Conservation (phyloP, 192 early-diverging fungal genomes). For the Lunasporangiospora selenospora region DNA sequence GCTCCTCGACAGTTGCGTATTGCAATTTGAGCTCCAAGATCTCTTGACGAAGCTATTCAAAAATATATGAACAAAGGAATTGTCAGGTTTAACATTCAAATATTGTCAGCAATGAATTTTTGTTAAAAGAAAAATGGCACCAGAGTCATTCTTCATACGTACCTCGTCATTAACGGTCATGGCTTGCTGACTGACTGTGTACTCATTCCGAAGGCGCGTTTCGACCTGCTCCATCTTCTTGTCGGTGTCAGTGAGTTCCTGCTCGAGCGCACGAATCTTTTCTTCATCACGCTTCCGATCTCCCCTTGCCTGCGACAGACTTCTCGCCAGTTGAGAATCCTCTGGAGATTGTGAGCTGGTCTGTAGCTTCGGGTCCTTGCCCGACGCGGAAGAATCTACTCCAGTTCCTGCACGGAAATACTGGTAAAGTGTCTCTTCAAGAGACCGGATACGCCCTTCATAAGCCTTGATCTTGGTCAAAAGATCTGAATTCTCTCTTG, state of each 20-base stretch:
- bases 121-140: background rate
- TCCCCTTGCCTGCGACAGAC: constrained; percentile 21
- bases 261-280: constrained; percentile 12
- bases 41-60: constrained; percentile 33
- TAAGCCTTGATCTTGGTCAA: constrained; percentile 41
- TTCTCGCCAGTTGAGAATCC: constrained; percentile 17
- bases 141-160: background rate
- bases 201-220: constrained; percentile 12
- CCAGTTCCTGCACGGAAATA: constrained; percentile 36
- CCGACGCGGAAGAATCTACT: constrained; percentile 16
- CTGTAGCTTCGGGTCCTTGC: constrained; percentile 31
- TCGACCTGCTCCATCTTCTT: constrained; percentile 22
- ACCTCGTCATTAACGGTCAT: constrained; percentile 22
- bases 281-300: constrained; percentile 27
- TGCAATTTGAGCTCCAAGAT: constrained; percentile 33
- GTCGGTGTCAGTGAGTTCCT: constrained; percentile 17
- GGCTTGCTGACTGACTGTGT: constrained; percentile 7
- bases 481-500: constrained; percentile 33
- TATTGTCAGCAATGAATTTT: background rate
- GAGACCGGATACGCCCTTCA: constrained; percentile 48
- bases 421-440: constrained; percentile 49
- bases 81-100: background rate
- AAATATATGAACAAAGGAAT: background rate
- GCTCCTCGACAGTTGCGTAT: constrained; percentile 24
- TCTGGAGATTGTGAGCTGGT: constrained; percentile 13